A percentile compares a stretch with the other conserved stretches of the same genome.
phyloP scores from a whole-genome alignment of 192 early-diverging fungal genomes.

The Entophlyctis luteolus region DNA sequence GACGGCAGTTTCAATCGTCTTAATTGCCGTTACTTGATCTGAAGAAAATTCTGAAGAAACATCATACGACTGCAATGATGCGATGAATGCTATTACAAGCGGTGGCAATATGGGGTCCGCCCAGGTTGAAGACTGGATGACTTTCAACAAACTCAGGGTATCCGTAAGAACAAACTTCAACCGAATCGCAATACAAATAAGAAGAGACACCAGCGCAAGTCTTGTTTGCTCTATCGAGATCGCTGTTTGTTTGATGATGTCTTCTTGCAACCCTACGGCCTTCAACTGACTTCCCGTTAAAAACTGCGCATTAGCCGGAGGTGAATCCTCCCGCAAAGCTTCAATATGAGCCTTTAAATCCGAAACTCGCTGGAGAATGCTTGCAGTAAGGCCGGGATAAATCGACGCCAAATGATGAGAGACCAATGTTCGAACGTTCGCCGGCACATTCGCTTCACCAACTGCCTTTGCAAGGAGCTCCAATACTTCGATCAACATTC shows the following conservation, averaged over 20 bases:
- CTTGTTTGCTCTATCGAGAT: not conserved
- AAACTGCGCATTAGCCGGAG: not conserved
- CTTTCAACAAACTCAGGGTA: not conserved
- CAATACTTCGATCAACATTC: not conserved
- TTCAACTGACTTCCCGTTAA: constrained; percentile 22
- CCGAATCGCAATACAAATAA: not conserved
- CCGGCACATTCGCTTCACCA: not conserved
- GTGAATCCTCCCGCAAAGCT: constrained; percentile 9
- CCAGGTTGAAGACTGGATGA: not conserved
- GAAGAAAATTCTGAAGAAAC: not conserved
- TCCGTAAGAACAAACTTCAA: not conserved
- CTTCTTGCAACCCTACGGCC: not conserved
- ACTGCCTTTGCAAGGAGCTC: constrained; percentile 6
- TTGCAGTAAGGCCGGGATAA: not conserved
- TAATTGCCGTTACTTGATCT: not conserved
- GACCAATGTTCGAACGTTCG: constrained; percentile 1
- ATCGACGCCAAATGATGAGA: not conserved
- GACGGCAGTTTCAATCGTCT: not conserved
- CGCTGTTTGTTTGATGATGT: not conserved
- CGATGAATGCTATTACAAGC: not conserved
- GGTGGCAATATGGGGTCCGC: constrained; percentile 11
- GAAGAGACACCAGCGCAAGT: not conserved
- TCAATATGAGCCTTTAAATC: not conserved
- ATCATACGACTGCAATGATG: not conserved
- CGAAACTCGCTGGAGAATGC: not conserved